Evolutionary conservation across 2,329 filamentous ascomycete genomes (phyloP).

Genomic region (Plectosphaerella plurivora): DNA sequence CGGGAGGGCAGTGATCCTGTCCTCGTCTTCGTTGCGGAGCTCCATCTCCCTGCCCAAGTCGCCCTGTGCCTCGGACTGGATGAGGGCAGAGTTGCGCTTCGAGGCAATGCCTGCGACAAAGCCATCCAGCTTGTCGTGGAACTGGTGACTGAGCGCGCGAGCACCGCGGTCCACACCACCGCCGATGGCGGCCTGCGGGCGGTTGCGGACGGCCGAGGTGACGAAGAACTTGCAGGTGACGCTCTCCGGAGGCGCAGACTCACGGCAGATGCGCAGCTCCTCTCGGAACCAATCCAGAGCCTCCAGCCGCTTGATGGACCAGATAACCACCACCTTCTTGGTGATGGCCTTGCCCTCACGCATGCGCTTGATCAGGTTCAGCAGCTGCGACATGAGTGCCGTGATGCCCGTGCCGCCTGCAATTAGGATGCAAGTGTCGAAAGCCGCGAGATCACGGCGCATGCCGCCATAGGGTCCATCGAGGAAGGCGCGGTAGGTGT

Average conservation of each 20-base stretch:
- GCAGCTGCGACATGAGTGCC: conserved; percentile 82
- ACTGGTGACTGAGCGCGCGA: conserved; percentile 65
- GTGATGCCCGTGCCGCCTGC: conserved; percentile 94
- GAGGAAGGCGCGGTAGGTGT: conserved; percentile 87
- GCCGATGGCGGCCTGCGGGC: conserved; percentile 13
- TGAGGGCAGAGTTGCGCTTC: conserved; percentile 80
- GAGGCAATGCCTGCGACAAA: conserved; percentile 83
- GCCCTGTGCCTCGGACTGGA: conserved; percentile 74
- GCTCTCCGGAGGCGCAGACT: conserved; percentile 81
- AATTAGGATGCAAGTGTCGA: conserved; percentile 89
- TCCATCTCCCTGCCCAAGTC: conserved; percentile 76
- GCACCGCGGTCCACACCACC: conserved; percentile 37
- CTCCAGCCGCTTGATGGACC: conserved; percentile 86
- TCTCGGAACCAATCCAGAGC: conserved; percentile 98
- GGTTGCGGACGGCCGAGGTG: conserved; percentile 65
- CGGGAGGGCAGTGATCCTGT: conserved; percentile 77
- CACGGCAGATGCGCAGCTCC: conserved; percentile 85
- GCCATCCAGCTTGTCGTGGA: conserved; percentile 84
- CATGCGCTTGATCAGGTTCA: conserved; percentile 96
- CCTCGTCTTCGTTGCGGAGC: conserved; percentile 76
- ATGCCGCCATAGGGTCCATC: conserved; percentile 96
- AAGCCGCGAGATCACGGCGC: conserved; percentile 82
- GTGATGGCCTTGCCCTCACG: conserved; percentile 91
- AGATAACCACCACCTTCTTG: conserved; percentile 85
- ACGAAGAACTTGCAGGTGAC: conserved; percentile 95